Conservation (phyloP, 108 stramenopile genomes). For the Conticribra guillardii region DNA sequence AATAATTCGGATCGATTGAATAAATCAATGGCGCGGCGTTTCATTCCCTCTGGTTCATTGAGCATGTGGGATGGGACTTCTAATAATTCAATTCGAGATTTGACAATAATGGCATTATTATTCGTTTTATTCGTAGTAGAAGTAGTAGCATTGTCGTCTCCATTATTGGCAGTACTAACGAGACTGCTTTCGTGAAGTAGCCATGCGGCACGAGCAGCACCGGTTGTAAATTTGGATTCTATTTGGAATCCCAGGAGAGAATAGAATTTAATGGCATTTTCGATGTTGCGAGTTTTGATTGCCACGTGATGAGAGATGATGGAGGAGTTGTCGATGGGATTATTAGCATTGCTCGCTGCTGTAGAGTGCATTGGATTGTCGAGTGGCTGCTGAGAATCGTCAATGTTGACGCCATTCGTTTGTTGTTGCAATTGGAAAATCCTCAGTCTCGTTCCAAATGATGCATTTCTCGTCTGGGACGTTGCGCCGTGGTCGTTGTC, state of each 20-base stretch:
- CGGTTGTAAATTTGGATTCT: slow-evolving; percentile 71
- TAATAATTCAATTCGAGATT: slow-evolving; percentile 73
- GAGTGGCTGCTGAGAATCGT: no score
- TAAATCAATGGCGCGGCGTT: slow-evolving; percentile 70
- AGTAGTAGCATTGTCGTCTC: background rate
- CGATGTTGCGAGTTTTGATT: slow-evolving; percentile 82
- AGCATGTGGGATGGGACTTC: slow-evolving; percentile 80
- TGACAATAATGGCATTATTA: background rate
- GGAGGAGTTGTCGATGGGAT: no score
- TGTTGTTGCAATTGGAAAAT: no score
- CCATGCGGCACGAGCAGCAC: slow-evolving; percentile 82
- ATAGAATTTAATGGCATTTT: slow-evolving; percentile 82
- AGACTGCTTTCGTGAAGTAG: slow-evolving; percentile 35
- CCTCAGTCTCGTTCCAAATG: no score
- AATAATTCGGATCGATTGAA: slow-evolving; percentile 66
- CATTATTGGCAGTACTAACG: background rate
- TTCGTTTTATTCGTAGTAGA: slow-evolving; percentile 14
- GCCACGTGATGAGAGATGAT: slow-evolving; percentile 66
- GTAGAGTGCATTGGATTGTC: no score
- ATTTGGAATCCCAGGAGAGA: slow-evolving; percentile 76
- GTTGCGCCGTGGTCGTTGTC: no score
- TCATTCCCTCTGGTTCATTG: slow-evolving; percentile 69
- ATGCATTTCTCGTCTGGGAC: no score
- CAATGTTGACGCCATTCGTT: no score
- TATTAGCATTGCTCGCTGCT: no score